phyloP scores from a whole-genome alignment of 2,329 filamentous ascomycete species.

The Paracamarosporium sp. region DNA sequence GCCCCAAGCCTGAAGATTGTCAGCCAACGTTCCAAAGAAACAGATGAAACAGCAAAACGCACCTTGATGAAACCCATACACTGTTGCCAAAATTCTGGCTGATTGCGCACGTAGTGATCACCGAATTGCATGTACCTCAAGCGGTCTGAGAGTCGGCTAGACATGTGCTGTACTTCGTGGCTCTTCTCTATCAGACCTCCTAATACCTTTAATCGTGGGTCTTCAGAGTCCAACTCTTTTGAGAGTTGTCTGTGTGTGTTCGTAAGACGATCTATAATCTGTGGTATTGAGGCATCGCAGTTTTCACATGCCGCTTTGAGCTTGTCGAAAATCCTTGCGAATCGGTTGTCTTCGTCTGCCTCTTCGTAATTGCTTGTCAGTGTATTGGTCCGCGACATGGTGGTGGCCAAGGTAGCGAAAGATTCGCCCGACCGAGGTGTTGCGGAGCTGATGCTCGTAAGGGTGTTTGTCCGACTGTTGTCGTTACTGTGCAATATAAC shows the following conservation, averaged over 20 bases:
- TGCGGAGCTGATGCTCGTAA: constrained; percentile 55
- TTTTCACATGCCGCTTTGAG: constrained; percentile 76
- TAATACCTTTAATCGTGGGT: constrained; percentile 42
- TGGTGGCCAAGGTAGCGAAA: constrained; percentile 66
- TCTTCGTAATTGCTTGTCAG: constrained; percentile 67
- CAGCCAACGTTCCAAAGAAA: constrained; percentile 33
- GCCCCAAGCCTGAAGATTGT: constrained; percentile 64
- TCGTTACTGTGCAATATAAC: constrained; percentile 53
- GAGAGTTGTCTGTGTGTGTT: constrained; percentile 36
- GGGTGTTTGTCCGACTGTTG: constrained; percentile 61
- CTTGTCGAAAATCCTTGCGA: constrained; percentile 82
- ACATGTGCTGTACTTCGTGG: constrained; percentile 72
- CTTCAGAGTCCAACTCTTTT: constrained; percentile 41
- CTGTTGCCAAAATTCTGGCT: constrained; percentile 69
- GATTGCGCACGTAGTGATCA: constrained; percentile 75
- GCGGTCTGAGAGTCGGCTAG: constrained; percentile 74
- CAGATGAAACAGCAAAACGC: constrained; percentile 26
- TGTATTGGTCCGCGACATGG: constrained; percentile 52
- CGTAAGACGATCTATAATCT: constrained; percentile 36
- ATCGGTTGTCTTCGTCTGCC: constrained; percentile 78
- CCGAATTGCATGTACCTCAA: constrained; percentile 83
- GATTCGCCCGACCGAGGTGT: constrained; percentile 86
- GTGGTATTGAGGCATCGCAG: constrained; percentile 74
- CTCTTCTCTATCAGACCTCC: constrained; percentile 75
- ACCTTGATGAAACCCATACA: constrained; percentile 75